Base-by-base conservation (phyloP, 495 filamentous ascomycete species). In the Xanthoparmelia taractica region DNA sequence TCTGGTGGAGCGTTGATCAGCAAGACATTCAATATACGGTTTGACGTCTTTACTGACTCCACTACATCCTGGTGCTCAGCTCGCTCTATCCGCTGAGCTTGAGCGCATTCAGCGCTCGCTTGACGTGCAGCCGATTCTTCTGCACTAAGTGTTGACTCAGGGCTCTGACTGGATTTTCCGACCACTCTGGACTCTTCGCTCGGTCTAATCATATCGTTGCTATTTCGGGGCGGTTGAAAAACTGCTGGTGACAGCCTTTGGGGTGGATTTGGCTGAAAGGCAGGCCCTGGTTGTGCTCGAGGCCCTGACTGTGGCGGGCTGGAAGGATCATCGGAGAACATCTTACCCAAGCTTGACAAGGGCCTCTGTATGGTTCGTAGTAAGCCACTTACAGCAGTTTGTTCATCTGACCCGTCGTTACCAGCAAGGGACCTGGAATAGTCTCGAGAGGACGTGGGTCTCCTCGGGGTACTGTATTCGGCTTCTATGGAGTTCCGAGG, bases 101-200 rank as follows among this genome's bases (percentile, higher is more conserved):
- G 90, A 13, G 92, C 95, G 36, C 85, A 84, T 74, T 99, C 94
- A 0, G 91, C 93, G 62, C 90, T 94, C 4, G 95, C 95, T 72
- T 97, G 94, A 20, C 90, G 81, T 27, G 91, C 92, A n/a, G 92
- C 94, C 37, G 92, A 88, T 72, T 97, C 93, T 75, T 96, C 90
- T 10, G 90, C 90, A 25, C 79, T 83, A 48, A 87, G 65, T 34
- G 77, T 63, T 18, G 47, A 54, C 27, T 73, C 57, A 75, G 74
- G 61, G 74, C 73, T 65, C 25, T 13, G 33, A 57, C 76, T 73
- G 5, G 73, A 69, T 50, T 65, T 59, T 1, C 70, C 73, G 41
- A 68, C 67, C 20, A 67, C 68, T 20, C 70, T 57, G 20, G 72
- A 70, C 69, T 68, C 65, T 70, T 77, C 63, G 61, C 73, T 66